Conservation (phyloP, 2,329 filamentous ascomycete species). For the Fusarium subglutinans region DNA sequence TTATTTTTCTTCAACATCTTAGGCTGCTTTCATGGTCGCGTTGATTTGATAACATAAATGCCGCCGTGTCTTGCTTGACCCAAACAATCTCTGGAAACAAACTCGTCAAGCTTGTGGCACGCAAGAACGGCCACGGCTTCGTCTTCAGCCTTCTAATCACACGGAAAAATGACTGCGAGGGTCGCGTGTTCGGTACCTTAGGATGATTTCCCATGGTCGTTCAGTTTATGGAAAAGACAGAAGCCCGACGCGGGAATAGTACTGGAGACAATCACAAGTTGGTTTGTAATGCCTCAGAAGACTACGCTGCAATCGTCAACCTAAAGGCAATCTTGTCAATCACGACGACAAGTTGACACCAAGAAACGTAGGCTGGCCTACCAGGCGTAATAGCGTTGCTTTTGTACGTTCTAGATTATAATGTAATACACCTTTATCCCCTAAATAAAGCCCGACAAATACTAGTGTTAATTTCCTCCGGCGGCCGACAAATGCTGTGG, state of each 20-base stretch:
- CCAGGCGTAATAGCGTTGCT: not conserved
- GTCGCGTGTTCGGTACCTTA: rapidly evolving
- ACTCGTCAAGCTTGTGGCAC: not conserved
- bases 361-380: not conserved
- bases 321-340: not conserved
- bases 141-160: not conserved
- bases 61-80: not conserved
- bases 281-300: not conserved
- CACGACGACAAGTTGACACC: not conserved
- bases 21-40: not conserved
- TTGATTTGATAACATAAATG: rapidly evolving
- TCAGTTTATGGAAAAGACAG: not conserved
- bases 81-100: not conserved
- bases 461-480: not conserved
- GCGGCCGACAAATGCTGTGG: not conserved
- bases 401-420: rapidly evolving
- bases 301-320: not conserved
- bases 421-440: rapidly evolving
- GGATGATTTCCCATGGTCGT: not conserved
- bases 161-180: rapidly evolving
- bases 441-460: not conserved
- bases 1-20: not conserved
- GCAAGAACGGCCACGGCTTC: not conserved
- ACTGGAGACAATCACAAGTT: not conserved
- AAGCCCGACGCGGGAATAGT: not conserved